phyloP scores from a whole-genome alignment of 768 basidiomycete genomes.

The Xerocomellus intermedius region DNA sequence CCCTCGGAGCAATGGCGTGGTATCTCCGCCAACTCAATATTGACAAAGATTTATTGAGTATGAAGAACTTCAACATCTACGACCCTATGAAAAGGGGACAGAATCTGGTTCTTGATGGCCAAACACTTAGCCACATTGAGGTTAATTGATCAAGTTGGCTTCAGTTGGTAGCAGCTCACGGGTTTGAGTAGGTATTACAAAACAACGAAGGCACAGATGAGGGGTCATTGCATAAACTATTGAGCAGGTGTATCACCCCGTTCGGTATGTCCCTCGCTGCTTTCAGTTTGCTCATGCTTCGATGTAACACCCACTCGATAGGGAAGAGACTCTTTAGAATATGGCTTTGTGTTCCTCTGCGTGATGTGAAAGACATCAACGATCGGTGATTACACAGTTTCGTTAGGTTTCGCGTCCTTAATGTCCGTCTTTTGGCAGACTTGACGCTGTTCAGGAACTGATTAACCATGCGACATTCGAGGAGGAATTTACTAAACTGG shows the following conservation, averaged over 20 bases:
- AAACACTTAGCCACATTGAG: conserved; percentile 93
- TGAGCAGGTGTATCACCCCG: conserved; percentile 85
- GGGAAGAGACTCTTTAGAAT: conserved; percentile 95
- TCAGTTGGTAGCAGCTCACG: conserved; percentile 7
- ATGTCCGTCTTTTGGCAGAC: conserved; percentile 43
- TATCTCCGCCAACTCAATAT: conserved; percentile 93
- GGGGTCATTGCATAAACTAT: conserved; percentile 79
- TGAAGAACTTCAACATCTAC: conserved; percentile 97
- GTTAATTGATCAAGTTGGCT: conserved; percentile 37
- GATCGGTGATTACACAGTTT: conserved; percentile 55
- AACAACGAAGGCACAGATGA: conserved; percentile 95
- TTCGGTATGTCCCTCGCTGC: conserved; percentile 56
- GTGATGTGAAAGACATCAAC: conserved; percentile 81
- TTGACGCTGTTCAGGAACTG: conserved; percentile 93
- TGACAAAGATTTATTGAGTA: conserved; percentile 90
- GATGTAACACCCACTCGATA: conserved; percentile 29
- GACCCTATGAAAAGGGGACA: conserved; percentile 93
- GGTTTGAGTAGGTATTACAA: conserved; percentile 59
- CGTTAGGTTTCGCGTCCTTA: conserved; percentile 11
- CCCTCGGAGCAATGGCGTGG: conserved; percentile 92
- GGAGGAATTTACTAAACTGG: conserved; percentile 67
- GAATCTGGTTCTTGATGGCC: conserved; percentile 86
- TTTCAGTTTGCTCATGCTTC: conserved; percentile 3
- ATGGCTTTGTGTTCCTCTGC: conserved; percentile 93
- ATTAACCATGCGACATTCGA: conserved; percentile 79